Evolutionary conservation across 495 filamentous ascomycete genomes (phyloP), one percentile per base, ranked within the genome.

Genomic region (Peziza echinospora): DNA sequence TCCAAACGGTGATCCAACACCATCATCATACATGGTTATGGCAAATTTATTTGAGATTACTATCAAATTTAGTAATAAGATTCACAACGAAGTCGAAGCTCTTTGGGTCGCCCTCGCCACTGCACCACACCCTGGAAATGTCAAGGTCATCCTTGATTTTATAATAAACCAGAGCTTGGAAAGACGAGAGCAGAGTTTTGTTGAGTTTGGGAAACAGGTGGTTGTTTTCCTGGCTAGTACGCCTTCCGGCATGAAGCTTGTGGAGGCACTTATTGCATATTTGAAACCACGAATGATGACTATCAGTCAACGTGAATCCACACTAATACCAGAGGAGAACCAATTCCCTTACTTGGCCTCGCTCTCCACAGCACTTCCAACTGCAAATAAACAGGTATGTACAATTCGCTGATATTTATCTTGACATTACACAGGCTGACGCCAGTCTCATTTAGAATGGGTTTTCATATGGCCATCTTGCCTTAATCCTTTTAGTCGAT

Each of bases 1-100:
- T 60, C 86, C 87, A 0, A 87, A 84, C 57, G 85, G 85, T 17
- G 84, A 82, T 1, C 87, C 87, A 23, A 89, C 82, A 23, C 78
- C 80, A 17, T 73, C 74, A 43, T 94, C 89, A 5, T 94, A 97
- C 60, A 92, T 97, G 68, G 75, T 97, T 5, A 69, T 97, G 10
- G 82, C 89, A 9, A 97, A 97, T 58, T 71, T 97, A 1, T 84
- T 93, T 42, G 86, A 97, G 61, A 91, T 96, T 44, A 97, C 89
- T 1, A 87, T 93, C 53, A 82, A 83, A 46, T 86, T 82, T 41
- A 82, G 86, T 58, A 81, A 74, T 30, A 77, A 76, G 4, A 63
- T 97, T 26, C 87, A 94, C 53, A 93, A 93, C 48, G 91, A 97
- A 63, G 87, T 96, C 3, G 86, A 94, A 61, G 89, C 89, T 9